Conservation (phyloP, 2,329 filamentous ascomycete genomes). For the Gnomoniopsis smithogilvyi region DNA sequence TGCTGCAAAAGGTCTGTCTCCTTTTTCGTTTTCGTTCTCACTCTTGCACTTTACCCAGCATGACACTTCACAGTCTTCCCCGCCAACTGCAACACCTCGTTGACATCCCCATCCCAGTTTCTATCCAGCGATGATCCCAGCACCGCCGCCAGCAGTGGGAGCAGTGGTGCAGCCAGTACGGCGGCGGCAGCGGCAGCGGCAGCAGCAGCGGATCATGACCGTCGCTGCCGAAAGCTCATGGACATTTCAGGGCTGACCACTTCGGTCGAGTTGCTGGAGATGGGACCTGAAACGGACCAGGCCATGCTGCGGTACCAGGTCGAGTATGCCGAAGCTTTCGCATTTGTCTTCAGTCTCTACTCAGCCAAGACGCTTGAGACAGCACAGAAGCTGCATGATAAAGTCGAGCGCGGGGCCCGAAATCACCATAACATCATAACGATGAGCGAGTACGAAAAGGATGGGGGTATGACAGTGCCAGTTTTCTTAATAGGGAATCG, state of each 20-base stretch:
- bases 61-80: neutral
- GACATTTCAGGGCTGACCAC: conserved; percentile 17
- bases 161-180: neutral
- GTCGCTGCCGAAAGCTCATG: conserved; percentile 17
- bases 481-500: conserved; percentile 19
- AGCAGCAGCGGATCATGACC: conserved; percentile 5
- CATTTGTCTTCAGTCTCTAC: conserved; percentile 19
- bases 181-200: neutral
- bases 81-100: neutral
- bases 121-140: conserved; percentile 10
- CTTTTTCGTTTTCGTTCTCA: neutral
- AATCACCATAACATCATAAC: conserved; percentile 19
- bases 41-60: neutral
- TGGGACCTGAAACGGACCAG: conserved; percentile 16
- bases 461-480: conserved; percentile 13
- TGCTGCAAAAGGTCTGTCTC: conserved; percentile 16
- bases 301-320: conserved; percentile 19
- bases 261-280: conserved; percentile 16
- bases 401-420: conserved; percentile 13
- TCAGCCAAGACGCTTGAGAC: conserved; percentile 16
- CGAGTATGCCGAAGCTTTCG: conserved; percentile 19
- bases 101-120: conserved; percentile 10
- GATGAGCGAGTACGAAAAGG: conserved; percentile 17
- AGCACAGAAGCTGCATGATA: conserved; percentile 15
- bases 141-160: neutral